Evolutionary conservation across 768 basidiomycete species (phyloP), one percentile per base, ranked within the genome.

Genomic region (Auriscalpium vulgare): DNA sequence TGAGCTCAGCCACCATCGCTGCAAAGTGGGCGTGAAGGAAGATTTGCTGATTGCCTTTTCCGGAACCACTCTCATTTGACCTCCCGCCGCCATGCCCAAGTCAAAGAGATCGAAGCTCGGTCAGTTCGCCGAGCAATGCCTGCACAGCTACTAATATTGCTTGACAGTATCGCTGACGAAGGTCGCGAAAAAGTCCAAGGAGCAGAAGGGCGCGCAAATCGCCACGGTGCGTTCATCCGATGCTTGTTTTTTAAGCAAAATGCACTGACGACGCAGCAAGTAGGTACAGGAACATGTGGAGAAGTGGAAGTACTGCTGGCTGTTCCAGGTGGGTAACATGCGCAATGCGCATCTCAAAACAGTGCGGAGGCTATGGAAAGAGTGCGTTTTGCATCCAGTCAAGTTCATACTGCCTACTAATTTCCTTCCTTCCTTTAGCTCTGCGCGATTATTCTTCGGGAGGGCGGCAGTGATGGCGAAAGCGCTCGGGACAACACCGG

Each of bases 301-400:
- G 62, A 89, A 91, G 74, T 97, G 91, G 86, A 82, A 82, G 66
- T 95, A 97, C 71, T 88, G 91, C 73, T 99, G 94, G 91, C 68
- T 97, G 40, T 97, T 99, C 68, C 85, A 88, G 63, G 91, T 97
- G 6, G 95, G 94, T 14, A 84, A 93, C 62, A 95, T 97, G 93
- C 79, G 97, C 58, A 98, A 95, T 73, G 75, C 93, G 29, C 88
- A 92, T 71, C 74, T 99, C 40, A 95, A 98, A 78, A 93, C 91
- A 51, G 91, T 98, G 48, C 81, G 97, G 61, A 85, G 84, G 57
- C 75, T 89, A 60, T 99, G 97, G 97, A 91, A 91, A 77, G 91
- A 89, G 87, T 91, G 63, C 54, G 87, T 74, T 17, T 38, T 53
- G 8, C 49, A 17, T 47, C n/a, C 29, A 13, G 13, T 52, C 43